Conservation (phyloP, 176 grass and related monocot genomes). For the Rhynchospora tenuis region DNA sequence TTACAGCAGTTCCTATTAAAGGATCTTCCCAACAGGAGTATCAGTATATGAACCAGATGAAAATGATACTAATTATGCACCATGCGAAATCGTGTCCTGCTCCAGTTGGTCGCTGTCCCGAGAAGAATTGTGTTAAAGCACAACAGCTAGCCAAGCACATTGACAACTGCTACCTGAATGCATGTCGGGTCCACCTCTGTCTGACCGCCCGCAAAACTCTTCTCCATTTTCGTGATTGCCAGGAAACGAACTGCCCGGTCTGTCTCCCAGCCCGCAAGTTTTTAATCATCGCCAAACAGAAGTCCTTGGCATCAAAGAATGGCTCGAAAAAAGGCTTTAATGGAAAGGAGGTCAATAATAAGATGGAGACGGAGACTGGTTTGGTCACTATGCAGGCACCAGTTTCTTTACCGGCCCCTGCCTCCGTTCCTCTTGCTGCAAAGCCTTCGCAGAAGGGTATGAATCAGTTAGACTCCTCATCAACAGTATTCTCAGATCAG, state of each 20-base stretch:
- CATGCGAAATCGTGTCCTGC: slow-evolving; percentile 76
- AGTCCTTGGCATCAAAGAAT: slow-evolving; percentile 43
- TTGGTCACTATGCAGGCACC: not conserved
- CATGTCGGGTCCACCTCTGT: slow-evolving; percentile 58
- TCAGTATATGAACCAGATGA: slow-evolving; percentile 62
- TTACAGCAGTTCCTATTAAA: slow-evolving; percentile 7
- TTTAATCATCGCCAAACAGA: slow-evolving; percentile 40
- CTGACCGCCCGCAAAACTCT: slow-evolving; percentile 43
- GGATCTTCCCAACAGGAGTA: slow-evolving; percentile 39
- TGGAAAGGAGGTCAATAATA: slow-evolving; percentile 11
- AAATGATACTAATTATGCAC: slow-evolving; percentile 65
- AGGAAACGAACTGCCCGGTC: slow-evolving; percentile 62
- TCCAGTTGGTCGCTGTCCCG: slow-evolving; percentile 69
- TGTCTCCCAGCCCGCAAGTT: slow-evolving; percentile 61
- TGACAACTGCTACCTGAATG: slow-evolving; percentile 53
- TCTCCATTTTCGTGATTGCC: slow-evolving; percentile 68
- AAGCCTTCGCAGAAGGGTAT: slow-evolving; percentile 14
- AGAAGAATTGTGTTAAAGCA: slow-evolving; percentile 56
- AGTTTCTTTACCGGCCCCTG: not conserved
- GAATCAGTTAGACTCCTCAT: slow-evolving; percentile 10
- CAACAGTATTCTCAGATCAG: slow-evolving; percentile 40
- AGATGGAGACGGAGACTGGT: slow-evolving; percentile 22
- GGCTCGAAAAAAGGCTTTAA: slow-evolving; percentile 36
- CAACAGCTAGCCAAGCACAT: slow-evolving; percentile 81
- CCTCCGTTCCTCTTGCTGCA: not conserved